Percentiles rank a stretch among this genome's conserved stretches.
phyloP scores from a whole-genome alignment of 2,329 filamentous ascomycete species.

The Aspergillus ochraceoroseus region DNA sequence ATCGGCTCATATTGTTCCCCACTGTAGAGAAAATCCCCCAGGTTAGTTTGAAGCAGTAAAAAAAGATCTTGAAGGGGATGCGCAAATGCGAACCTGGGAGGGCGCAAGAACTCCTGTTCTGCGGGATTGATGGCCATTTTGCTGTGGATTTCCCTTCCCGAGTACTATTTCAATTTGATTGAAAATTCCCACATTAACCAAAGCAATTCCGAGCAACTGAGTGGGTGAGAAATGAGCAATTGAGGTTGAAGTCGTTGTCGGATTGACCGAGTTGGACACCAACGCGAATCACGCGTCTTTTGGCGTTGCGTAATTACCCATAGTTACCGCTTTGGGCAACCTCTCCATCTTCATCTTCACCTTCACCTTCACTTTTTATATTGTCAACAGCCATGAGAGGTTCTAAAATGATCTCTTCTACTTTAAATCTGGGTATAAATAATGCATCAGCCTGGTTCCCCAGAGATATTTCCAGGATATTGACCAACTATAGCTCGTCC shows the following conservation, averaged over 20 bases:
- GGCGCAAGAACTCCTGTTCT: slow-evolving; percentile 26
- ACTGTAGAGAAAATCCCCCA: slow-evolving; percentile 14
- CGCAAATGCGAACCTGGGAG: slow-evolving; percentile 26
- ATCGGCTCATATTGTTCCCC: slow-evolving; percentile 41
- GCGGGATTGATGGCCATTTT: slow-evolving; percentile 19
- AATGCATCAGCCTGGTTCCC: too few relatives aligned
- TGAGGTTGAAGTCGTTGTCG: slow-evolving; percentile 2
- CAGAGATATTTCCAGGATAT: too few relatives aligned
- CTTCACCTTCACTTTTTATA: too few relatives aligned
- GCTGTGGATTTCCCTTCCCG: background rate
- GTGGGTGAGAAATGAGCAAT: background rate
- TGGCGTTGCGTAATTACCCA: slow-evolving; percentile 25
- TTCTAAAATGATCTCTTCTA: background rate
- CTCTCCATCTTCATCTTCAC: background rate
- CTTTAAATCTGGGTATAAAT: too few relatives aligned
- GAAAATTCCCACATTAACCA: background rate
- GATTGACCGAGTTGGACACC: background rate
- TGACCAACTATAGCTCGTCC: too few relatives aligned
- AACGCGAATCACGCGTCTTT: slow-evolving; percentile 27
- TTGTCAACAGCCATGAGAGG: background rate
- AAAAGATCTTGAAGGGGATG: background rate
- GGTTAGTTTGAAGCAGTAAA: slow-evolving; percentile 3
- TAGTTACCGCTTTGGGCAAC: slow-evolving; percentile 22
- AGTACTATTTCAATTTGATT: too few relatives aligned
- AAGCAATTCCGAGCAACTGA: background rate